Evolutionary conservation across 352 stramenopile species (phyloP), one percentile per base, ranked within the genome.

Genomic region (Pythium rishiriense): DNA sequence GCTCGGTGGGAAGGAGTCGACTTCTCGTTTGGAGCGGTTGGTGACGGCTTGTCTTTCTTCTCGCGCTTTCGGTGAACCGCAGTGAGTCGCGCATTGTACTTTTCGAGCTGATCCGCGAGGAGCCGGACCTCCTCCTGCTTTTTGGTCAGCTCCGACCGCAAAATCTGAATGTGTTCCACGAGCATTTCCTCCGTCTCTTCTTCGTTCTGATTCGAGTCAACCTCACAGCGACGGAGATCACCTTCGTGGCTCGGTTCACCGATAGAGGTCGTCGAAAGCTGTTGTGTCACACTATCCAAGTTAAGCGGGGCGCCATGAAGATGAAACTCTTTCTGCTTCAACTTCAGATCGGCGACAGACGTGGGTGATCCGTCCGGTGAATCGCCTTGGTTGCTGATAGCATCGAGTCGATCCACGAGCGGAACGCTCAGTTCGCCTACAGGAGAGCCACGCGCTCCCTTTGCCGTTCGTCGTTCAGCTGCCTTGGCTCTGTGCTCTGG

Each of bases 91-190:
- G 47, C 47, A 9, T 63, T 41, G 29, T 66, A 75, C 47, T 66
- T 68, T 11, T 70, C 58, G 45, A 75, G 26, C 47, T 75, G 62
- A 6, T 22, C 50, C 0, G 62, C 59, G n/a, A 75, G 55, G 4
- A 53, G 33, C 25, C 53, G 50, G 11, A 43, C 42, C 51, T 94
- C 85, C 74, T 94, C 83, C 50, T 93, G 77, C 54, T 94, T 94
- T 56, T 78, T 82, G 12, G 81, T 58, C 11, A 94, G 66, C 49
- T 83, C 81, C 1, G 83, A 60, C 48, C 91, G 79, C 4, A 94
- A 70, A 21, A 83, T 66, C 29, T 90, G 79, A 47, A 94, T 89
- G 46, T 90, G 74, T 26, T 83, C 66, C 14, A 86, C 55, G 21
- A 94, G 69, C 28, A 79, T 69, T 42, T 82, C 70, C 65, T 94